Percentiles rank a stretch among this genome's conserved stretches.
Evolutionary conservation across 306 rosid species (phyloP).

Genomic region (Prinsepia uniflora): DNA sequence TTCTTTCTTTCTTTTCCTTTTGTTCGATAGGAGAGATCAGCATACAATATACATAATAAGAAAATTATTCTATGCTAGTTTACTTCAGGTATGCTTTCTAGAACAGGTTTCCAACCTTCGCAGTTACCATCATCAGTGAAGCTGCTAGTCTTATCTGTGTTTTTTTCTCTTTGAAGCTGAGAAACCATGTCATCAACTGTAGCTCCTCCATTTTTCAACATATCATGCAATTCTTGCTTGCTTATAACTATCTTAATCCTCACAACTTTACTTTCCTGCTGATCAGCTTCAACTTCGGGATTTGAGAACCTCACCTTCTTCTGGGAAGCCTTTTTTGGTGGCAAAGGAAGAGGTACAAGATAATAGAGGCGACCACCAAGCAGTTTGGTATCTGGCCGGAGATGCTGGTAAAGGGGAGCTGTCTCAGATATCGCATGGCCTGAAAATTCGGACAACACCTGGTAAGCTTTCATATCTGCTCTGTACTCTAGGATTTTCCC

Average conservation of each 20-base stretch:
- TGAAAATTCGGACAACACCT: slow-evolving; percentile 53
- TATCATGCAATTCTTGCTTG: slow-evolving; percentile 56
- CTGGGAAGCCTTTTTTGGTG: slow-evolving; percentile 31
- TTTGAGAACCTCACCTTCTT: slow-evolving; percentile 65
- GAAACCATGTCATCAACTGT: slow-evolving; percentile 48
- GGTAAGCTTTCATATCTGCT: slow-evolving; percentile 48
- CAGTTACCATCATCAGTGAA: slow-evolving; percentile 21
- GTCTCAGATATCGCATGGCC: slow-evolving; percentile 66
- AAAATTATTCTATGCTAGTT: slow-evolving; percentile 33
- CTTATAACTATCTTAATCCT: slow-evolving; percentile 73
- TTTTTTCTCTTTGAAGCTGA: slow-evolving; percentile 30
- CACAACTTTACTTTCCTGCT: slow-evolving; percentile 42
- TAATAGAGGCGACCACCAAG: slow-evolving; percentile 48
- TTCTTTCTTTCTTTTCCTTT: neutral
- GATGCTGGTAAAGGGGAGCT: slow-evolving; percentile 38
- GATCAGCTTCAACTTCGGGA: slow-evolving; percentile 44
- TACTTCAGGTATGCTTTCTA: slow-evolving; percentile 77
- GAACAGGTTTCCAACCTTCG: slow-evolving; percentile 61
- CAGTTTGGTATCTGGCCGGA: slow-evolving; percentile 50
- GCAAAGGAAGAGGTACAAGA: slow-evolving; percentile 45
- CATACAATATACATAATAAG: neutral
- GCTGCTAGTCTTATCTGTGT: slow-evolving; percentile 21
- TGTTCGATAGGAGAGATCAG: neutral
- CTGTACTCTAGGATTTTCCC: slow-evolving; percentile 73
- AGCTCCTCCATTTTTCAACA: slow-evolving; percentile 57